Evolutionary conservation across 768 basidiomycete genomes (phyloP), one percentile per base, ranked within the genome.

Genomic region (Termitomyces heimii): DNA sequence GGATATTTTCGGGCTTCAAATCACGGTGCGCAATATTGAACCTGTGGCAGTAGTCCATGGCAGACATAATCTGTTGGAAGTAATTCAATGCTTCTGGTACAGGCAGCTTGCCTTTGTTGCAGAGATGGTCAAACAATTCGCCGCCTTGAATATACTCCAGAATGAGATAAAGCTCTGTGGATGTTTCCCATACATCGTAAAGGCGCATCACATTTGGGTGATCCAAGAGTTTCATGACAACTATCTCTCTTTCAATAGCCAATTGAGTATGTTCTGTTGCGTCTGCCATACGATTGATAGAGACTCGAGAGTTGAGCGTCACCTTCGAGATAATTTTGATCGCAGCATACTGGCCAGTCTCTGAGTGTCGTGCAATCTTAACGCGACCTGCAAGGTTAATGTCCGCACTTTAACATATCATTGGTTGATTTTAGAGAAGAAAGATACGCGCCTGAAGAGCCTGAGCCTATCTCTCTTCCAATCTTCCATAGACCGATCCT

Each of bases 141-240:
- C 95, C 95, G 58, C 92, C 92, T 62, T 94, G 89, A 60, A 95
- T 86, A 70, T 95, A 97, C 74, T 98, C 95, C 64, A 96, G 85
- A 64, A 98, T 88, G 59, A 98, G 84, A 70, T 84, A 97, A 62
- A 96, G 82, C 57, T 95, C 86, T 32, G 83, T 81, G 4, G 88
- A 88, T 0, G 94, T 94, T 73, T 98, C 94, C 93, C 92, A 98
- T 60, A 98, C 94, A 67, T 98, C 95, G 74, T 94, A 95, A 29
- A 98, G 82, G 56, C 85, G 87, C 82, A 97, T 84, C 62, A 98
- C 85, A 70, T 96, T 94, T 2, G 94, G 94, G 67, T 98, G 94
- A 61, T 95, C 88, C 63, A 97, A 88, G 60, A 97, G 84, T 71
- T 97, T 98, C 94, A 98, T 95, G 66, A 97, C 87, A 59, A 95